Evolutionary conservation across 345 rosid genomes (phyloP).

Genomic region (Acer saccharum): DNA sequence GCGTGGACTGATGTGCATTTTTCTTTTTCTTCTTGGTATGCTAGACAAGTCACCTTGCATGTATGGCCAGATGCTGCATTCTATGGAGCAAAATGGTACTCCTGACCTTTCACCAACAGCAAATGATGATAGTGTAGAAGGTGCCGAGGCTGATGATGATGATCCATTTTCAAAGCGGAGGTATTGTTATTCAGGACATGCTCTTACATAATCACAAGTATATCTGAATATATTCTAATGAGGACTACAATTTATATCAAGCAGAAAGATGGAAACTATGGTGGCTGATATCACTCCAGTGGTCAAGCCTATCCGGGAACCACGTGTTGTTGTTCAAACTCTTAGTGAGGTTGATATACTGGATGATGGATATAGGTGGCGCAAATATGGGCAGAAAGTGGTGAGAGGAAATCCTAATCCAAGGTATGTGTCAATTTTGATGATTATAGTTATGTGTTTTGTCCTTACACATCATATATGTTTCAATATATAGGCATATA

Average conservation of each 20-base stretch:
- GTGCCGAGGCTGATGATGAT: slow-evolving; percentile 68
- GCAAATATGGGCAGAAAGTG: slow-evolving; percentile 99
- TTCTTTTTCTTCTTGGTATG: slow-evolving; percentile 22
- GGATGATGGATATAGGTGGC: slow-evolving; percentile 99
- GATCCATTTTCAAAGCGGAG: slow-evolving; percentile 85
- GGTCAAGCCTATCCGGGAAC: slow-evolving; percentile 95
- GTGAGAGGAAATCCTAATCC: slow-evolving; percentile 99
- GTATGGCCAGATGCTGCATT: slow-evolving; percentile 49
- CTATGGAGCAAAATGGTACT: slow-evolving; percentile 50
- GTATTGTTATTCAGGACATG: slow-evolving; percentile 39
- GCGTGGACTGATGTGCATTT: slow-evolving; percentile 14
- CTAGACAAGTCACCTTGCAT: slow-evolving; percentile 62
- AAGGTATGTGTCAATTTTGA: slow-evolving; percentile 49
- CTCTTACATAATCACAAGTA: slow-evolving; percentile 13
- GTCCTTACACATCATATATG: neutral
- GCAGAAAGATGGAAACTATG: slow-evolving; percentile 82
- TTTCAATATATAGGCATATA: neutral
- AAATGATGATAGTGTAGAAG: slow-evolving; percentile 62
- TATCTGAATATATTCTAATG: slow-evolving; percentile 22
- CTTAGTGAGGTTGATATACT: slow-evolving; percentile 95
- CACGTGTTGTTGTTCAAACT: slow-evolving; percentile 98
- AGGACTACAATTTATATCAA: slow-evolving; percentile 18
- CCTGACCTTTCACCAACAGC: slow-evolving; percentile 58
- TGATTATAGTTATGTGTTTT: slow-evolving; percentile 3
- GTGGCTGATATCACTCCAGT: slow-evolving; percentile 78